Evolutionary conservation across 2,329 filamentous ascomycete genomes (phyloP), one percentile per base, ranked within the genome.

Genomic region (Talaromyces rugulosus): DNA sequence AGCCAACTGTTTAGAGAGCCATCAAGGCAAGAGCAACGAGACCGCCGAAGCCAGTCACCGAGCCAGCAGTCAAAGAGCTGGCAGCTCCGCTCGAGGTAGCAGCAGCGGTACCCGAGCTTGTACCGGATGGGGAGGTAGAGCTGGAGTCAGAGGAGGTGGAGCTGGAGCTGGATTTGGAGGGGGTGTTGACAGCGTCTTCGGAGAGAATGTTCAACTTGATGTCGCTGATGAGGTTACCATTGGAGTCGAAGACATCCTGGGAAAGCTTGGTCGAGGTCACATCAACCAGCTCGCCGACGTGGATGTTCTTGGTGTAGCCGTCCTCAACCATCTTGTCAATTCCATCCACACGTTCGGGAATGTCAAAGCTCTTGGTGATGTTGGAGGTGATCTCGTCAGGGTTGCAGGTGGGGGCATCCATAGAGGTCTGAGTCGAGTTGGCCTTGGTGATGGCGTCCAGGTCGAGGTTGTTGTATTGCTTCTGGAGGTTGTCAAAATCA

Each of bases 351-450:
- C 86, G 81, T 3, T 71, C 77, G 55, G 89, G 93, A 62, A 96
- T 80, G 53, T 87, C 88, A 80, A 96, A 98, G 81, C 91, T 89
- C 74, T 80, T 87, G 76, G 84, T 85, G 81, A 96, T 96, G 64
- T 82, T 84, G 63, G 83, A 78, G 66, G 81, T 83, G 77, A 97
- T 93, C 59, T 96, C 81, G 63, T 80, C 83, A 34, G 81, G 63
- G 65, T 78, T 79, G 81, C 94, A 97, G 61, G 77, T 80, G 36
- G 90, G 88, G 3, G 90, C 76, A 42, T 80, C 77, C 63, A 84
- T 78, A 36, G 77, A 74, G 33, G 82, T 83, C 63, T 82, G 83
- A 57, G 82, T 78, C 14, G 85, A 79, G 74, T 89, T 86, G 67
- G 84, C 78, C 56, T 82, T 80, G 77, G 91, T 83, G 61, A 97